These are phyloP conservation scores for Claviceps africana DNA, from an alignment of 2,329 filamentous ascomycete genomes.

Conservation along the genomic window DNA sequence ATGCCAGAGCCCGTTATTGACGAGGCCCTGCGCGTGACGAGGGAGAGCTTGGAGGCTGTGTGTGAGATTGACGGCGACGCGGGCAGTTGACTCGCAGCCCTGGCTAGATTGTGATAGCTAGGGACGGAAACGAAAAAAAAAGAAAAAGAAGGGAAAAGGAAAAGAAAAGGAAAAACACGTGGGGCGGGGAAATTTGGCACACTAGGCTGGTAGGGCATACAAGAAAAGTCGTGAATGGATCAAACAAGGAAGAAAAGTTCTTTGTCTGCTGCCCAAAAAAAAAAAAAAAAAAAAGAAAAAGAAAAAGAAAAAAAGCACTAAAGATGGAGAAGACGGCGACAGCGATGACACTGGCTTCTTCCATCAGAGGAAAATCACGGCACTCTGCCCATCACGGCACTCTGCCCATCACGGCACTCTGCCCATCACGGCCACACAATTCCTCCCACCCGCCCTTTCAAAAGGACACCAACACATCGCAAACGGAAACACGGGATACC, in stretches of 20 bases:
- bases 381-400: no score
- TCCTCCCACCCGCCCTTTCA: no score
- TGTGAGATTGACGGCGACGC: conserved; percentile 22
- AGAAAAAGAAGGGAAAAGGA: no score
- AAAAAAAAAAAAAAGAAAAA: background rate
- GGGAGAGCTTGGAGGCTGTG: conserved; percentile 42
- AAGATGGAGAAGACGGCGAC: background rate
- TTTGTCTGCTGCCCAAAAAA: no score
- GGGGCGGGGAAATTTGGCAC: no score
- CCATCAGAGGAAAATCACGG: no score
- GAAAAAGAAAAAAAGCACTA: no score
- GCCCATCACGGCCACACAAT: no score
- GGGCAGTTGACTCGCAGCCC: conserved; percentile 6
- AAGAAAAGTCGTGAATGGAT: background rate
- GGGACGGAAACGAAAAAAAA: background rate
- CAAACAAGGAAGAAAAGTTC: background rate
- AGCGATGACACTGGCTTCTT: background rate
- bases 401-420: no score
- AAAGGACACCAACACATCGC: no score
- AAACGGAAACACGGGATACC: no score
- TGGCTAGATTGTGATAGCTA: background rate
- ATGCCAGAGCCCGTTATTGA: conserved; percentile 46
- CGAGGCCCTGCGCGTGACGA: conserved; percentile 45
- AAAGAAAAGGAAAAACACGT: no score
- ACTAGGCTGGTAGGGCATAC: background rate